phyloP scores from a whole-genome alignment of 208 protist species.

The Crithidia bombi region DNA sequence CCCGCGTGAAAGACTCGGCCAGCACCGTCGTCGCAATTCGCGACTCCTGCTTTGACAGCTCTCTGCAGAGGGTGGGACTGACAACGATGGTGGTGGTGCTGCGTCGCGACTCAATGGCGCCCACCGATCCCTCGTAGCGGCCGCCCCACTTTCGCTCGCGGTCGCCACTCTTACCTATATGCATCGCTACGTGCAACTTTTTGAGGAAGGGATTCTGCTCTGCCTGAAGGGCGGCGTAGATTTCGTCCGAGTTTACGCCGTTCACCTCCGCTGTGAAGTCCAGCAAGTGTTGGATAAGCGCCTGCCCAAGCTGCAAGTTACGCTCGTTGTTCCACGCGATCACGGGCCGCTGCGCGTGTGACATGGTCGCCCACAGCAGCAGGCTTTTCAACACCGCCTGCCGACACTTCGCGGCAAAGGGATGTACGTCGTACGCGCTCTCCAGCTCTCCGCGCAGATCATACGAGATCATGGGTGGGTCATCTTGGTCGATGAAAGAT shows the following conservation, averaged over 20 bases:
- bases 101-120: neutral
- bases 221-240: conserved; percentile 23
- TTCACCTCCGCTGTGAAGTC: conserved; percentile 27
- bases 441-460: conserved; percentile 14
- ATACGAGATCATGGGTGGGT: conserved; percentile 18
- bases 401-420: conserved; percentile 16
- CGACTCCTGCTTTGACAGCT: neutral
- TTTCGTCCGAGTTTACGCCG: conserved; percentile 23
- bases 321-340: conserved; percentile 14
- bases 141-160: neutral
- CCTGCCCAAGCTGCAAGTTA: conserved; percentile 24
- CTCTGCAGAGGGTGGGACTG: conserved; percentile 1
- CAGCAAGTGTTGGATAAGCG: conserved; percentile 20
- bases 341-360: conserved; percentile 4
- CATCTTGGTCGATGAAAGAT: conserved; percentile 23
- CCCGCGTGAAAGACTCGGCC: neutral
- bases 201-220: conserved; percentile 27
- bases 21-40: conserved; percentile 10
- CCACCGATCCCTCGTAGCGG: neutral
- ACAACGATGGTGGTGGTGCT: conserved; percentile 3
- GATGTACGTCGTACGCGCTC: conserved; percentile 19
- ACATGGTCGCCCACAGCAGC: conserved; percentile 14
- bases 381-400: conserved; percentile 13
- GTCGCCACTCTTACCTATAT: neutral
- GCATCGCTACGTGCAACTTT: conserved; percentile 16